phyloP scores from a whole-genome alignment of 768 basidiomycete genomes.

The Rhizopogon sp. region DNA sequence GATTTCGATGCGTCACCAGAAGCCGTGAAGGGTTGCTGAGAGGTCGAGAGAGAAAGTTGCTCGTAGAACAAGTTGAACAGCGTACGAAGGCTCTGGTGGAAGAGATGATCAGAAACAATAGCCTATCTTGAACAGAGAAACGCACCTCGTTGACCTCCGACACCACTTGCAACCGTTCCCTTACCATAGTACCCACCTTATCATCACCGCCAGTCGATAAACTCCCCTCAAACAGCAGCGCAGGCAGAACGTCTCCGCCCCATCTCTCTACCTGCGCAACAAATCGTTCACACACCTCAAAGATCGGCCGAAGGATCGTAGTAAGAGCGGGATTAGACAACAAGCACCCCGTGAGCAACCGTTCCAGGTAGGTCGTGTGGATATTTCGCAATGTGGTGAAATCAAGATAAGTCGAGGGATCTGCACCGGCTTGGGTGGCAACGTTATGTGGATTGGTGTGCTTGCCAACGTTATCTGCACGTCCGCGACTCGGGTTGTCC shows the following conservation, averaged over 20 bases:
- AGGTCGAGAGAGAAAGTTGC: constrained; percentile 69
- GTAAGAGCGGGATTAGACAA: constrained; percentile 63
- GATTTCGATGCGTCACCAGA: constrained; percentile 72
- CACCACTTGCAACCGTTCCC: constrained; percentile 62
- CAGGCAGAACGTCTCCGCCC: constrained; percentile 88
- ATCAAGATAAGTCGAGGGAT: constrained; percentile 49
- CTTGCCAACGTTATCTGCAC: constrained; percentile 15
- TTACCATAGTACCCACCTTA: constrained; percentile 67
- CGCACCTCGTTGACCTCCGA: constrained; percentile 74
- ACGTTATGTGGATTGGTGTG: constrained; percentile 2
- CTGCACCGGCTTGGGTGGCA: constrained; percentile 1
- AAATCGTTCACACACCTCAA: constrained; percentile 83
- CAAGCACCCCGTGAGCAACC: constrained; percentile 74
- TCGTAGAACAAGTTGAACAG: constrained; percentile 77
- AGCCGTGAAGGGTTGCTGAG: constrained; percentile 62
- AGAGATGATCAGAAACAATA: neutral
- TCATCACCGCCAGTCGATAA: constrained; percentile 47
- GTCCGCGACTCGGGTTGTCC: constrained; percentile 17
- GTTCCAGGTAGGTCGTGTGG: constrained; percentile 76
- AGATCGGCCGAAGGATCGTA: constrained; percentile 59
- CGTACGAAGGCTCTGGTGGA: constrained; percentile 56
- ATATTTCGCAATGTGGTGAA: constrained; percentile 83
- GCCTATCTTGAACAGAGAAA: neutral
- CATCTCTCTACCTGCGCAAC: constrained; percentile 87
- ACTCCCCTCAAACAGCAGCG: constrained; percentile 77